Evolutionary conservation across 2,329 filamentous ascomycete species (phyloP), one percentile per base, ranked within the genome.

Genomic region (Xylariales sp.): DNA sequence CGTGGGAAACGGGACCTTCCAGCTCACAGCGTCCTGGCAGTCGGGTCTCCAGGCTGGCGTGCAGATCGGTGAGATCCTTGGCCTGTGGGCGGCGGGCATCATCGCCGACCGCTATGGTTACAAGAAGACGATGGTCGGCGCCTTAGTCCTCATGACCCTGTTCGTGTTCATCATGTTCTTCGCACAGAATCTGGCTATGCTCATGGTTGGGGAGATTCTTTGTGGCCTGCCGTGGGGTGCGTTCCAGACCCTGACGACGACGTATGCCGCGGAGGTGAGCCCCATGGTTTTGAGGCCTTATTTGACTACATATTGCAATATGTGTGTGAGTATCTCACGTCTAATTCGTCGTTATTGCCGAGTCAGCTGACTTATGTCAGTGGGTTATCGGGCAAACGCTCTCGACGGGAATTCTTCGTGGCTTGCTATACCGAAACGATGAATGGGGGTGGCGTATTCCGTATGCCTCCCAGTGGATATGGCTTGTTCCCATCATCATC

Each of bases 401-500:
- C 14, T 60, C 64, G 1, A 57, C 65, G 1, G 65, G 61, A 0
- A 64, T 72, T 1, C 54, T 70, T 8, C 57, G 60, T 18, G 61
- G 51, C 4, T 61, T 70, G 15, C 51, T 69, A 16, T 10, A 16
- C 15, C 29, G 29, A 7, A 7, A 10, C 7, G 56, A 56, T 8
- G 51, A 71, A 41, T 68, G 64, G 66, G 61, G 61, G 3, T 73
- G 66, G 42, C 62, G 65, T 9, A 68, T 61, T 27, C 62, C 67
- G 11, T 72, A 66, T 39, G 67, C 61, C 4, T 40, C 70, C 8
- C 67, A 71, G 53, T 72, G 69, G 69, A 55, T 58, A 29, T 72
- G 66, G 62, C 65, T 66, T 3, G 53, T 64, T 1, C 61, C 66
- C 1, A 52, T 72, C 1, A 53, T 70, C 38, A 47, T 67, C 0